Evolutionary conservation across 2,329 filamentous ascomycete species (phyloP).

Genomic region (Chrysoporthe deuterocubensis): DNA sequence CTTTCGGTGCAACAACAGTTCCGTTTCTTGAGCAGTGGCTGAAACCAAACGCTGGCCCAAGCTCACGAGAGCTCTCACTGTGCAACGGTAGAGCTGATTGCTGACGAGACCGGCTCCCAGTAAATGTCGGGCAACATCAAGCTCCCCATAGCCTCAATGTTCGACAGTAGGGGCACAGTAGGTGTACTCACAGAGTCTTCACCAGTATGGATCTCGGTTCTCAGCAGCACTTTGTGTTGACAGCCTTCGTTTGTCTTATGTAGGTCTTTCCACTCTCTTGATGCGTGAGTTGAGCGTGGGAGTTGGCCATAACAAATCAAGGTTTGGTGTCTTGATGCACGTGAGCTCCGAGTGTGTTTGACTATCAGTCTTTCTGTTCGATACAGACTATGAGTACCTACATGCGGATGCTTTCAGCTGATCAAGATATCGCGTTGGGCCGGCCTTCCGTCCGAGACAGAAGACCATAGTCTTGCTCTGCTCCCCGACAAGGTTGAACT

Average conservation of each 20-base stretch:
- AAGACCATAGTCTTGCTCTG: not conserved
- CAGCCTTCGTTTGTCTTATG: not conserved
- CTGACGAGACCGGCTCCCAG: slow-evolving; percentile 6
- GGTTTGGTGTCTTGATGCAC: not conserved
- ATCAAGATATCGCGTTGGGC: not conserved
- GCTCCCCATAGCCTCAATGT: not conserved
- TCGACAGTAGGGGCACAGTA: not conserved
- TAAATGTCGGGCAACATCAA: not conserved
- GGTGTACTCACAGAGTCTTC: not conserved
- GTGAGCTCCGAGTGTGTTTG: not conserved
- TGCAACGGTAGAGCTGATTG: slow-evolving; percentile 13
- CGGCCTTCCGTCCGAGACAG: not conserved
- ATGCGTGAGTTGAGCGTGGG: not conserved
- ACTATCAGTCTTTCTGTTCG: not conserved
- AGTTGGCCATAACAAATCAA: not conserved
- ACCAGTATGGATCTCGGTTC: not conserved
- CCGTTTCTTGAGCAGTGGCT: slow-evolving; percentile 20
- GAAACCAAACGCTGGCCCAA: slow-evolving; percentile 23
- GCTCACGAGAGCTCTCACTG: not conserved
- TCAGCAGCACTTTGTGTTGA: not conserved
- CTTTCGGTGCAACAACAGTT: slow-evolving; percentile 7
- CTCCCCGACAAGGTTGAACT: not conserved
- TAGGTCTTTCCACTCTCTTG: not conserved
- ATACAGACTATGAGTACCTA: not conserved
- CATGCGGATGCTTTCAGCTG: not conserved